Percentiles rank a stretch among this genome's conserved stretches.
phyloP scores from a whole-genome alignment of 441 rosid species.

The Arabidopsis hybrid region DNA sequence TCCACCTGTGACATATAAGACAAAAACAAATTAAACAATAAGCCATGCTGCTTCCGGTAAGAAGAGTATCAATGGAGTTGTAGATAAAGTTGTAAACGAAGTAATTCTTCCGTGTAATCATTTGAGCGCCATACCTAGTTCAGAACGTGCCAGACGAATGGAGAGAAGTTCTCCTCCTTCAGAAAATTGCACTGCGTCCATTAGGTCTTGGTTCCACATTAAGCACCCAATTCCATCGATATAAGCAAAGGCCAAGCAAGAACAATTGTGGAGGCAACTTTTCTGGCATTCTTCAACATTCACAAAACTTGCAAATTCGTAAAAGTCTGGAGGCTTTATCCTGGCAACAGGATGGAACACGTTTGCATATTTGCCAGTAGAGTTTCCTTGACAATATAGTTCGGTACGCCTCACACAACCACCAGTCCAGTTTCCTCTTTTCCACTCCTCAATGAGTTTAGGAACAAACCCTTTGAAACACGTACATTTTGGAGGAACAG shows the following conservation, averaged over 20 bases:
- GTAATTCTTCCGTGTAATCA: background rate
- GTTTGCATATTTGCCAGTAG: conserved; percentile 20
- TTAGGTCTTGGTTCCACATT: conserved; percentile 60
- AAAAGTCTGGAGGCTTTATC: conserved; percentile 69
- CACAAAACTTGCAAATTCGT: background rate
- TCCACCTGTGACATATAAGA: background rate
- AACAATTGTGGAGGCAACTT: conserved; percentile 57
- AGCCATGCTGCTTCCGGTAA: background rate
- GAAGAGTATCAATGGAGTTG: background rate
- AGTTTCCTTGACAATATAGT: conserved; percentile 57
- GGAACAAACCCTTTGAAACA: conserved; percentile 57
- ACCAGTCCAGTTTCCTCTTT: conserved; percentile 55
- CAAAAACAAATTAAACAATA: background rate
- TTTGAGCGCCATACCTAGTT: conserved; percentile 47
- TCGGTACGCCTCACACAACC: conserved; percentile 66
- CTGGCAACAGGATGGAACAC: conserved; percentile 51
- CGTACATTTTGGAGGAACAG: conserved; percentile 36
- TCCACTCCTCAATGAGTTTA: conserved; percentile 54
- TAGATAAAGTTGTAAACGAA: background rate
- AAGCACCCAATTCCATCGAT: conserved; percentile 58
- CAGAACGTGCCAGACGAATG: conserved; percentile 63
- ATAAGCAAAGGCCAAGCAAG: conserved; percentile 60
- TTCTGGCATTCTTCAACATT: conserved; percentile 40
- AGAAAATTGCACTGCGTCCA: conserved; percentile 59
- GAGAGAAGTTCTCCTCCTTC: conserved; percentile 43